Percentiles rank a stretch among this genome's conserved stretches.
These are phyloP conservation scores for Populus hybrid DNA, from an alignment of 441 rosid genomes.

Conservation along the genomic window DNA sequence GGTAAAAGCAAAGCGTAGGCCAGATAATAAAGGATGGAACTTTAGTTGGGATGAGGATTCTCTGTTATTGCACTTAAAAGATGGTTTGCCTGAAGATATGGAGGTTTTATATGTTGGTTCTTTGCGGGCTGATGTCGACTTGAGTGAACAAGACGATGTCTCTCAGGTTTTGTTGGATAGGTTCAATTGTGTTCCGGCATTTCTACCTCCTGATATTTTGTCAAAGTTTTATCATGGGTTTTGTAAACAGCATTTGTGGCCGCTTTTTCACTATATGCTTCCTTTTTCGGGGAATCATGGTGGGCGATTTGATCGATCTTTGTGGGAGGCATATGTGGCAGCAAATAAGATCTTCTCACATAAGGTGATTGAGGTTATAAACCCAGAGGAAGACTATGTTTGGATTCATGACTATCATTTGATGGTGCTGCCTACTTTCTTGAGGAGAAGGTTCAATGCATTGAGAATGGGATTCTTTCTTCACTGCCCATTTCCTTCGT, in stretches of 20 bases:
- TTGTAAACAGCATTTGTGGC: conserved; percentile 84
- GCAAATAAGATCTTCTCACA: conserved; percentile 74
- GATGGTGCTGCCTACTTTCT: conserved; percentile 79
- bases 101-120: conserved; percentile 80
- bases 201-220: conserved; percentile 63
- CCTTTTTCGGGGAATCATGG: conserved; percentile 66
- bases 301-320: conserved; percentile 62
- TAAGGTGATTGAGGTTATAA: conserved; percentile 68
- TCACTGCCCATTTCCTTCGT: conserved; percentile 76
- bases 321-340: conserved; percentile 82
- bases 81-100: conserved; percentile 77
- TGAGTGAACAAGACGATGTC: conserved; percentile 64
- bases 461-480: conserved; percentile 81
- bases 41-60: conserved; percentile 81
- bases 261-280: conserved; percentile 78
- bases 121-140: conserved; percentile 56
- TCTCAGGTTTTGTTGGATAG: conserved; percentile 67
- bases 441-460: conserved; percentile 62
- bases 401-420: conserved; percentile 87
- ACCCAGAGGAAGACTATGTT: conserved; percentile 74
- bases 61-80: conserved; percentile 57
- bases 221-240: conserved; percentile 71
- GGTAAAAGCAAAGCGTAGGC: conserved; percentile 74
- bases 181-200: conserved; percentile 77
- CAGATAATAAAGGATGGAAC: conserved; percentile 77